These are phyloP conservation scores for Tylopilus plumbeoviolaceoides DNA, from an alignment of 768 basidiomycete genomes.

Conservation along the genomic window DNA sequence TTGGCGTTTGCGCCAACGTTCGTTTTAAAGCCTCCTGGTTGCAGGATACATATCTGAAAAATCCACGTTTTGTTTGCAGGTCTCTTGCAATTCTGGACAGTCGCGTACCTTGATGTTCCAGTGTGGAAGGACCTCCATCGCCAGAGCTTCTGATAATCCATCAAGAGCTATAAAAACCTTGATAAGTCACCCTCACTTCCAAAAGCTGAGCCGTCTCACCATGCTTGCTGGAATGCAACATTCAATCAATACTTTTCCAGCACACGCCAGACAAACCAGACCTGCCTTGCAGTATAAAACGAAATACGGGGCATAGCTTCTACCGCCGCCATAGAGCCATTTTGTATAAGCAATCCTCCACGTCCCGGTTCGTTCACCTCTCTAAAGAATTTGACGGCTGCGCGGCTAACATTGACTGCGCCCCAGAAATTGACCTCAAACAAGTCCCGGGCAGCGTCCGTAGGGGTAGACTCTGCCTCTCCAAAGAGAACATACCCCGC, in stretches of 20 bases:
- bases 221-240: conserved; percentile 14
- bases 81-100: background rate
- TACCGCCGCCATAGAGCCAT: conserved; percentile 28
- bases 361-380: conserved; percentile 27
- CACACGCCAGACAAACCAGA: background rate
- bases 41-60: conserved; percentile 14
- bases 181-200: background rate
- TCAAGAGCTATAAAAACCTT: conserved; percentile 26
- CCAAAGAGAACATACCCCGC: conserved; percentile 8
- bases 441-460: conserved; percentile 12
- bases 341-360: conserved; percentile 34
- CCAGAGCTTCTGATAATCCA: conserved; percentile 31
- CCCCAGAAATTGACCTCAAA: conserved; percentile 12
- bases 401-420: conserved; percentile 4
- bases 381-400: conserved; percentile 14
- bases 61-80: background rate
- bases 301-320: background rate
- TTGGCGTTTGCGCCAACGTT: background rate
- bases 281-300: conserved; percentile 20
- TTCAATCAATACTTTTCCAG: conserved; percentile 1
- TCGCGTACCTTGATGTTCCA: conserved; percentile 38
- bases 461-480: conserved; percentile 18
- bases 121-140: conserved; percentile 35
- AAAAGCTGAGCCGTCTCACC: background rate
- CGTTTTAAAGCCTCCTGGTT: conserved; percentile 12